Base-by-base conservation (phyloP, 805 yeast species). In the Wickerhamiella alocasiicola region DNA sequence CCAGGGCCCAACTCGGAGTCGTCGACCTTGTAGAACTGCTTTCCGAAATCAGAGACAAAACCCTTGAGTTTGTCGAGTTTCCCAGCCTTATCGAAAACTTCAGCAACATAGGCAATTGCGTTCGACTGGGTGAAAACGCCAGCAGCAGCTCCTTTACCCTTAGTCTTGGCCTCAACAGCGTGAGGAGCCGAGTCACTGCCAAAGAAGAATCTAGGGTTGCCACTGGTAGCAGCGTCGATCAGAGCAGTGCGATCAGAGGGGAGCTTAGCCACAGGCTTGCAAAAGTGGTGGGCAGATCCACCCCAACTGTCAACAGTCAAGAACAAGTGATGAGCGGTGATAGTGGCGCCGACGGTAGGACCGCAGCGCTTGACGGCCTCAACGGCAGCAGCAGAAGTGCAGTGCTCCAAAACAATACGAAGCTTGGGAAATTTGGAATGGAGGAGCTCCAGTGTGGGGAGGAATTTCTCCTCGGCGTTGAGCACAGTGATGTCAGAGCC, bases 151-250 rank as follows among this genome's bases (percentile, higher is more conserved):
- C 87, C 88, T 27, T 67, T 64, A 49, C 75, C 84, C 46, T 71
- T 78, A 19, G 82, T 68, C 61, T 93, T 93, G 45, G 76, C 76
- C 47, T 72, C 72, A 19, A 82, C 55, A 6, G 95, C 94, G 59
- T 91, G 98, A 19, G 98, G 99, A 23, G 99, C 99, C 17, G 95
- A 83, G 59, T 91, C 99, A 1, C 95, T 82, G 5, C 99, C 99
- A 56, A 87, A 91, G 66, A 91, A 83, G 60, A 87, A 91, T 66
- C 77, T 87, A 31, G 94, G 83, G 50, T 80, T 76, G 4, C 97
- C 97, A 1, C 91, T 76, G 6, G 81, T 77, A 2, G 96, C 98
- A 29, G 98, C 97, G 27, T 66, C 68, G 5, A 91, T 70, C 31
- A 91, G 64, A 1, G 95, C 88, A 42, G 73, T 68, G 52, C 79